Evolutionary conservation across 495 filamentous ascomycete genomes (phyloP).

Genomic region (Ramalina peruviana): DNA sequence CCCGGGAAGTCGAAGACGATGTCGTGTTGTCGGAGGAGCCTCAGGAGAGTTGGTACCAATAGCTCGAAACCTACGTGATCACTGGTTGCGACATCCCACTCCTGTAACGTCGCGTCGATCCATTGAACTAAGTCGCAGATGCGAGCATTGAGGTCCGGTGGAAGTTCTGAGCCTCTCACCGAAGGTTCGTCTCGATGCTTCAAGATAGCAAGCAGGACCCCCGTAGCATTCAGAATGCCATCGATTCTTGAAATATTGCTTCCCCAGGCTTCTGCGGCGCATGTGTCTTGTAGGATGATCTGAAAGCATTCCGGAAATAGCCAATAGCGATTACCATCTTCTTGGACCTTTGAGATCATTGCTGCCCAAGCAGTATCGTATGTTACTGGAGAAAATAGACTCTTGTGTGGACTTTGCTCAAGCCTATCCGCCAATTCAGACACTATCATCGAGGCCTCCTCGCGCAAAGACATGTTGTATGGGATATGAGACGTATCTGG

Average conservation of each 20-base stretch:
- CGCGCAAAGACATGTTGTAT: too few species aligned
- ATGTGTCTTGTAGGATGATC: conserved; percentile 12
- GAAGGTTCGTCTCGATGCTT: not conserved
- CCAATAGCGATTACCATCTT: conserved; percentile 6
- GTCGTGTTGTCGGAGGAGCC: conserved; percentile 10
- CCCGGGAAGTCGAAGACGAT: conserved; percentile 13
- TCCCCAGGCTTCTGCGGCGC: conserved; percentile 14
- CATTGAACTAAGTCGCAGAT: not conserved
- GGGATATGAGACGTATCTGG: too few species aligned
- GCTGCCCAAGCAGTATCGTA: conserved; percentile 36
- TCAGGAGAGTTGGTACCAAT: conserved; percentile 20
- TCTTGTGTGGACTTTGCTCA: too few species aligned
- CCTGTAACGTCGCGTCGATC: not conserved
- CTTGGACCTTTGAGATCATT: conserved; percentile 20
- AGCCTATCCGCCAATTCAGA: too few species aligned
- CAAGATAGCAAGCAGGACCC: conserved; percentile 15
- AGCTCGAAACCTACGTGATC: conserved; percentile 27
- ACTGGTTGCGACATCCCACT: conserved; percentile 5
- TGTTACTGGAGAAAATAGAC: conserved; percentile 6
- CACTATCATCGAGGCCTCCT: too few species aligned
- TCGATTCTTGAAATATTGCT: conserved; percentile 9
- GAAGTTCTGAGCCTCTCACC: not conserved
- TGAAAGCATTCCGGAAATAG: conserved; percentile 18
- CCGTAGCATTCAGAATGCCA: conserved; percentile 18
- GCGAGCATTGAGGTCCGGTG: not conserved